These are phyloP conservation scores for Fomes fomentarius DNA, from an alignment of 1,284 basidiomycete genomes.

Conservation along the genomic window DNA sequence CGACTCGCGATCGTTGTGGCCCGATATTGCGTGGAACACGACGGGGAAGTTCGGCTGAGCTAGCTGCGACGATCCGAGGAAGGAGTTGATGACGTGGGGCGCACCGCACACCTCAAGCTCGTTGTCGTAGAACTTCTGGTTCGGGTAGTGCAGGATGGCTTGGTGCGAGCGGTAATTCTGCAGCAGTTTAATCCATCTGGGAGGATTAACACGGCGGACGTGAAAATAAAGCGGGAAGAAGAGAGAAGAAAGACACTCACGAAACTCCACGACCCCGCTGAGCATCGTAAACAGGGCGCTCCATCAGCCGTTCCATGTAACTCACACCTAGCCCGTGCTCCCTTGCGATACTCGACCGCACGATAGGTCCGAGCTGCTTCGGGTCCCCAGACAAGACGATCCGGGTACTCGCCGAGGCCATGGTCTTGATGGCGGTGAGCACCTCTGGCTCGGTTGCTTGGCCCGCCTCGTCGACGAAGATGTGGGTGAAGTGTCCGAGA, in stretches of 20 bases:
- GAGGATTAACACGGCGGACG: too few species aligned
- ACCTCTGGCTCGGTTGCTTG: slow-evolving; percentile 64
- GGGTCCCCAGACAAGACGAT: slow-evolving; percentile 61
- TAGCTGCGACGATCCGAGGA: slow-evolving; percentile 39
- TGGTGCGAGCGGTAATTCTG: slow-evolving; percentile 63
- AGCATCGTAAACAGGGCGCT: slow-evolving; percentile 44
- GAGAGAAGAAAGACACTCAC: not conserved
- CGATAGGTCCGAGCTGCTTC: slow-evolving; percentile 60
- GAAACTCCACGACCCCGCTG: slow-evolving; percentile 25
- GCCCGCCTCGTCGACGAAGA: slow-evolving; percentile 70
- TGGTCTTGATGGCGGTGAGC: slow-evolving; percentile 55
- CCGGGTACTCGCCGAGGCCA: slow-evolving; percentile 44
- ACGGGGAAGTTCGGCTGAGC: slow-evolving; percentile 43
- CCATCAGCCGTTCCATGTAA: slow-evolving; percentile 57
- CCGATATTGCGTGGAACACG: slow-evolving; percentile 48
- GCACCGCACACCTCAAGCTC: slow-evolving; percentile 51
- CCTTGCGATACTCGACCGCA: slow-evolving; percentile 49
- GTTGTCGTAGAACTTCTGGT: slow-evolving; percentile 55
- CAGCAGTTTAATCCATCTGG: slow-evolving; percentile 51
- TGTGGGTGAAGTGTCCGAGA: slow-evolving; percentile 60
- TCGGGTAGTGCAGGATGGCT: slow-evolving; percentile 60
- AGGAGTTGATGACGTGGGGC: slow-evolving; percentile 36
- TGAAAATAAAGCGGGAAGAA: slow-evolving; percentile 28
- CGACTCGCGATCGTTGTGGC: slow-evolving; percentile 44
- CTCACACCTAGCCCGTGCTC: slow-evolving; percentile 49